phyloP scores from a whole-genome alignment of 2,329 filamentous ascomycete species.

The Ambrosiella beaveri region DNA sequence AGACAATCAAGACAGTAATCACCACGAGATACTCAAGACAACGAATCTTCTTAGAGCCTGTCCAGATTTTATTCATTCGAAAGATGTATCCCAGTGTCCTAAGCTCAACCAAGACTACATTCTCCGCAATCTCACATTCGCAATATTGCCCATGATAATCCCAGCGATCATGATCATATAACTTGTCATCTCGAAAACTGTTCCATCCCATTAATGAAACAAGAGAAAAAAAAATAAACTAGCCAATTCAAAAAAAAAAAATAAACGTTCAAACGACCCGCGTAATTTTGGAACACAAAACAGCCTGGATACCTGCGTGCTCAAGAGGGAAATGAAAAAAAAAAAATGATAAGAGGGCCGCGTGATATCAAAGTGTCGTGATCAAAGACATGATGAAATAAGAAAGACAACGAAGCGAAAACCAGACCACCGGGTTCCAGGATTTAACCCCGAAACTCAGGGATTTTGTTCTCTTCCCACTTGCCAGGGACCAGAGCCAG shows the following conservation, averaged over 20 bases:
- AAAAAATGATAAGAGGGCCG: neutral
- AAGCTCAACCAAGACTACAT: neutral
- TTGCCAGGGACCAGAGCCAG: slow-evolving; percentile 58
- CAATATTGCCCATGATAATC: neutral
- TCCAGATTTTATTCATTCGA: neutral
- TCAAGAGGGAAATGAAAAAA: neutral
- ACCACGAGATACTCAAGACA: neutral
- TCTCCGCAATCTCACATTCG: neutral
- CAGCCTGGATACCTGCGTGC: slow-evolving; percentile 7
- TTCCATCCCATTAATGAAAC: slow-evolving; percentile 3
- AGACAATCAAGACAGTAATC: neutral
- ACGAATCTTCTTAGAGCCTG: neutral
- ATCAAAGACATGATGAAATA: neutral
- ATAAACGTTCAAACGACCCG: slow-evolving; percentile 2
- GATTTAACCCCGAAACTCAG: slow-evolving; percentile 42
- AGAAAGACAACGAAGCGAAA: neutral
- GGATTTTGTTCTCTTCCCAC: slow-evolving; percentile 42
- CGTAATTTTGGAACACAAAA: slow-evolving; percentile 9
- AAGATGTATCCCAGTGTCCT: neutral
- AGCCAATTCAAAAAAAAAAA: slow-evolving; percentile 3
- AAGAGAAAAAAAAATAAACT: neutral
- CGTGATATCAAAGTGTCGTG: neutral
- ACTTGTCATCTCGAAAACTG: neutral
- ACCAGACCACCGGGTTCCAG: neutral
- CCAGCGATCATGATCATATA: neutral